These are phyloP conservation scores for Entomortierella lignicola DNA, from an alignment of 192 early-diverging fungal genomes.

Conservation along the genomic window DNA sequence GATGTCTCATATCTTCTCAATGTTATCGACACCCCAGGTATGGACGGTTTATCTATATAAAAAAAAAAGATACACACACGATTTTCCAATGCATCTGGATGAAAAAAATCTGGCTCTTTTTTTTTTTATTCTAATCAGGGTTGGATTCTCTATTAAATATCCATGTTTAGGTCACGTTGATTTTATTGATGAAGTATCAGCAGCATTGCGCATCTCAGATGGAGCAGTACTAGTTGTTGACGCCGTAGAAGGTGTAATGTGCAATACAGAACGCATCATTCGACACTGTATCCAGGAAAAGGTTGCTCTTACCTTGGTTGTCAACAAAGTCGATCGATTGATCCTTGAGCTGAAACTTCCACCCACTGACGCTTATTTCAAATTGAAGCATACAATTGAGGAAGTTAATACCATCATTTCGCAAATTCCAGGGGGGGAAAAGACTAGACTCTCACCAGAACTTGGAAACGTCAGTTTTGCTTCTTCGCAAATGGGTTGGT, in stretches of 20 bases:
- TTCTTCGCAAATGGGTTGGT: conserved; percentile 90
- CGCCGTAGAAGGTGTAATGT: conserved; percentile 97
- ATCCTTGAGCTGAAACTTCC: conserved; percentile 97
- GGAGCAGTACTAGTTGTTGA: conserved; percentile 95
- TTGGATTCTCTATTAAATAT: neutral
- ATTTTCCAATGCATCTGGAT: no score
- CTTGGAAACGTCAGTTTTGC: conserved; percentile 97
- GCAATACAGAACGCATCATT: conserved; percentile 90
- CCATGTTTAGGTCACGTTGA: conserved; percentile 85
- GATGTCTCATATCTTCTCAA: conserved; percentile 93
- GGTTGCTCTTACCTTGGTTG: conserved; percentile 84
- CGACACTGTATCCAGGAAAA: conserved; percentile 82
- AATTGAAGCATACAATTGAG: conserved; percentile 94
- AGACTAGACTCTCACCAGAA: conserved; percentile 89
- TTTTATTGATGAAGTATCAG: conserved; percentile 94
- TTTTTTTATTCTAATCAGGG: neutral
- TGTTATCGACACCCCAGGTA: conserved; percentile 92
- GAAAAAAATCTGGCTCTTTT: no score
- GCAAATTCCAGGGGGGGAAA: conserved; percentile 65
- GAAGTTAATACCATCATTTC: conserved; percentile 90
- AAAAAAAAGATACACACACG: no score
- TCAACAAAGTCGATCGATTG: conserved; percentile 99
- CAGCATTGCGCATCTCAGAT: conserved; percentile 87
- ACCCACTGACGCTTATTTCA: conserved; percentile 96
- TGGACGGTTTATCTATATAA: neutral